Evolutionary conservation across 78 protist species (phyloP), one percentile per base, ranked within the genome.

Genomic region (Dictyostelium intermedium): DNA sequence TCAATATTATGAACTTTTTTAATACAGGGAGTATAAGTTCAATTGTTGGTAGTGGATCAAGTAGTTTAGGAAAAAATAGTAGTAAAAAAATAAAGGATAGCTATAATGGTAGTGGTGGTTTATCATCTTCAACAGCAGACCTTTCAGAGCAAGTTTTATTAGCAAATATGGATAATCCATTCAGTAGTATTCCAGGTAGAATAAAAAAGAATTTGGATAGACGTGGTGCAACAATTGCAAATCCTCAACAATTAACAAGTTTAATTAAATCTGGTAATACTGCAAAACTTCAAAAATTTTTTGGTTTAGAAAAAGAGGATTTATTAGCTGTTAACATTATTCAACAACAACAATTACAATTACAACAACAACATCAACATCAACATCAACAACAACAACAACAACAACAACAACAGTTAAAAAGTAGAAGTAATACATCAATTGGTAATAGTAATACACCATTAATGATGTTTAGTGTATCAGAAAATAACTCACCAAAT

Each of bases 231-330:
- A 82, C 86, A 18, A 82, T 82, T 34, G 70, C 86, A 69, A 82
- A 82, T 82, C 86, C 86, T 35, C 86, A 82, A 35, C 86, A 56
- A 56, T 30, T 82, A 23, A 82, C 86, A 7, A 82, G 69, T 39
- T 60, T 82, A 30, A 25, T 82, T 18, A 13, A 72, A 34, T 39
- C 86, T 14, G 86, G 50, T 6, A 82, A 82, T 35, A 34, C 86
- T 10, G 34, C 34, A 16, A 82, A 82, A 35, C 50, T 82, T 25
- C 86, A 82, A 82, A 82, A 60, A 30, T 82, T 82, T 56, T 82
- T 56, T 82, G 86, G 86, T 30, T 60, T 56, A 16, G 86, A 25
- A 35, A 82, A 56, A 35, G 86, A 82, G 27, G 86, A 82, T 60
- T 3, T 82, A 6, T 34, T 82, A 23, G 70, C 74, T 2, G 16